Evolutionary conservation across 176 grass and related monocot species (phyloP).

Genomic region (Ampelocalamus luodianensis): DNA sequence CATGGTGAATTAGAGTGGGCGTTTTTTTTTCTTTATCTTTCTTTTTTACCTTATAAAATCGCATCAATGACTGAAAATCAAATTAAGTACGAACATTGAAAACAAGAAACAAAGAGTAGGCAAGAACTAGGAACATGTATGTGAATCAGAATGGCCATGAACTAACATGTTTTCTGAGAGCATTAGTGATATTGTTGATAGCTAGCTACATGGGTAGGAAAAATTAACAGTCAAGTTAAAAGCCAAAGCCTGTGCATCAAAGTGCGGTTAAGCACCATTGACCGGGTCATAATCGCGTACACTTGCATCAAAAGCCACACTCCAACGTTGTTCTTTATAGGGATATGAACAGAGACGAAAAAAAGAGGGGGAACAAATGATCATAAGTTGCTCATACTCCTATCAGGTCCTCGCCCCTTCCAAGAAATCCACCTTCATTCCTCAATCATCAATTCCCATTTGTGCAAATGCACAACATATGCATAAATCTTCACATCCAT

Average conservation of each 20-base stretch:
- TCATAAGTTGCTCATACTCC: constrained; percentile 27
- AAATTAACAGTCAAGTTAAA: constrained; percentile 28
- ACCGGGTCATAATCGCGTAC: constrained; percentile 54
- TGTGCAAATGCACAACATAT: neutral
- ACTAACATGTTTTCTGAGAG: neutral
- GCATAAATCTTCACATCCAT: neutral
- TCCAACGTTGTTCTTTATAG: constrained; percentile 49
- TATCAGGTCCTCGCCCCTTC: constrained; percentile 13
- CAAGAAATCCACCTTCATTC: constrained; percentile 27
- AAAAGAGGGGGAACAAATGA: constrained; percentile 1
- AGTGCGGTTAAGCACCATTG: constrained; percentile 59
- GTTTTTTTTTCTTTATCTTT: neutral
- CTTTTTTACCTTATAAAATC: neutral
- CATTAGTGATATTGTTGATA: neutral
- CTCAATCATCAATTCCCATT: neutral
- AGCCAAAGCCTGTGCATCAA: constrained; percentile 47
- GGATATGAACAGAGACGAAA: constrained; percentile 25
- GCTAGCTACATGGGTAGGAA: neutral
- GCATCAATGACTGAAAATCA: neutral
- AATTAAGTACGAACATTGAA: neutral
- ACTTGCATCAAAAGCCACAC: constrained; percentile 61
- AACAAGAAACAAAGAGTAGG: neutral
- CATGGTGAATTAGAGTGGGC: neutral
- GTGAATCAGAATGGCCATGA: neutral
- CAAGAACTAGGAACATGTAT: neutral